Percentiles rank a stretch among this genome's conserved stretches.
These are phyloP conservation scores for Termitomyces sp. DNA, from an alignment of 768 basidiomycete genomes.

Conservation along the genomic window DNA sequence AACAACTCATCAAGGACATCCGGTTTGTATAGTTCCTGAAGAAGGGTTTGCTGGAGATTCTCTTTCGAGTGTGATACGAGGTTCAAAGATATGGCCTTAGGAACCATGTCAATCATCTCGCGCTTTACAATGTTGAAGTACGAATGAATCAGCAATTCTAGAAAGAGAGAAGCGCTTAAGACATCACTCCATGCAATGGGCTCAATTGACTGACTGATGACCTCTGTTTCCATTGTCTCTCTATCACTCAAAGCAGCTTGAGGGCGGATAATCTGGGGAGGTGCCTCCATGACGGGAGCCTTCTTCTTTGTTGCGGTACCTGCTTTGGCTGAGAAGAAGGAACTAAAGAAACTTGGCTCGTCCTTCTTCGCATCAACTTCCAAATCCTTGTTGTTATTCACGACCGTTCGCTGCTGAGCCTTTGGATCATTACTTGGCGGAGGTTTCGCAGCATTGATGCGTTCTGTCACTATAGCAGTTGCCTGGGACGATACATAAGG, in stretches of 20 bases:
- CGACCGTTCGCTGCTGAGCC: constrained; percentile 31
- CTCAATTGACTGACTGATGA: constrained; percentile 67
- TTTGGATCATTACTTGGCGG: constrained; percentile 60
- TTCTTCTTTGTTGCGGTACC: constrained; percentile 53
- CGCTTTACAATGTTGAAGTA: constrained; percentile 99
- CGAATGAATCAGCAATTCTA: constrained; percentile 92
- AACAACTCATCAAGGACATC: constrained; percentile 93
- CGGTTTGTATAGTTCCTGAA: constrained; percentile 96
- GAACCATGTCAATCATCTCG: constrained; percentile 99
- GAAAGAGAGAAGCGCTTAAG: neutral
- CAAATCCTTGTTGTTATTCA: constrained; percentile 94
- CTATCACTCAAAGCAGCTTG: constrained; percentile 89
- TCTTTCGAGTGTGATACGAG: constrained; percentile 94
- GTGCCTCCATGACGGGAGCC: constrained; percentile 51
- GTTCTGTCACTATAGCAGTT: constrained; percentile 81
- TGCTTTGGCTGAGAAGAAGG: constrained; percentile 81
- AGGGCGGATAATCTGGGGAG: constrained; percentile 84
- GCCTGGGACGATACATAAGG: constrained; percentile 43
- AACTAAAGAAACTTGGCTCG: constrained; percentile 89
- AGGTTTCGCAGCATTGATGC: constrained; percentile 77
- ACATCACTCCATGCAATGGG: neutral
- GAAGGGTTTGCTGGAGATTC: constrained; percentile 86
- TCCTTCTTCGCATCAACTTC: constrained; percentile 89
- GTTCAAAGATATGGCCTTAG: constrained; percentile 89
- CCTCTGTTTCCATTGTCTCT: constrained; percentile 98